Base-by-base conservation (phyloP, 345 rosid genomes). In the Rubroshorea leprosula region DNA sequence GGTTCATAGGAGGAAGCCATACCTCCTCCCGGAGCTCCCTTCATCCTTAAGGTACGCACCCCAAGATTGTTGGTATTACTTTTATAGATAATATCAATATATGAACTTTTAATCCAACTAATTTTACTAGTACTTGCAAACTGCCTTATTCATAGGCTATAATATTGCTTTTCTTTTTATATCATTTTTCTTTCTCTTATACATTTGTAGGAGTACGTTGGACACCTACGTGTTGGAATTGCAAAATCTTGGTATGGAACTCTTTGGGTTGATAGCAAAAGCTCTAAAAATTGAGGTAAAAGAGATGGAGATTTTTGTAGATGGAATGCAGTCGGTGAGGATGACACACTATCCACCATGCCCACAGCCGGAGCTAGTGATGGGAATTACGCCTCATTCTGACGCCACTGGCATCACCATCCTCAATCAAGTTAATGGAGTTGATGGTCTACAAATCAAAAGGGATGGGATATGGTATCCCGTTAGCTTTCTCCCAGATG, bases 271-370 rank as follows among this genome's bases (percentile, higher is more conserved):
- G 5, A 68, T 76, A 62, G 80, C 71, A 2, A 73, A 59, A 58
- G 71, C 73, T n/a, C 47, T 79, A 54, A 58, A 58, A 41, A 73
- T 79, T 44, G 75, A 76, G 0, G 44, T 2, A 0, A 44, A 71
- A 13, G 74, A 72, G 44, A 61, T 74, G 72, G 85, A 74, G 22
- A 16, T 64, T 16, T 74, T 74, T 21, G 51, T 27, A 0, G 76
- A 74, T 1, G 85, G 85, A 19, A 53, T 71, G 52, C 84, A 76
- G 47, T 31, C 81, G 17, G 60, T 76, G 57, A 70, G 80, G 64
- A 74, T 78, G 78, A 80, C 73, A 20, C 70, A 72, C 68, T 80
- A 80, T 60, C 85, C 80, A 14, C 80, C 78, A 23, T 77, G 78
- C 29, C 80, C 85, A 0, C 49, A 75, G 57, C 77, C 80, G 12